phyloP scores from a whole-genome alignment of 1,139 yeast species.

The Suhomyces kunorum region DNA sequence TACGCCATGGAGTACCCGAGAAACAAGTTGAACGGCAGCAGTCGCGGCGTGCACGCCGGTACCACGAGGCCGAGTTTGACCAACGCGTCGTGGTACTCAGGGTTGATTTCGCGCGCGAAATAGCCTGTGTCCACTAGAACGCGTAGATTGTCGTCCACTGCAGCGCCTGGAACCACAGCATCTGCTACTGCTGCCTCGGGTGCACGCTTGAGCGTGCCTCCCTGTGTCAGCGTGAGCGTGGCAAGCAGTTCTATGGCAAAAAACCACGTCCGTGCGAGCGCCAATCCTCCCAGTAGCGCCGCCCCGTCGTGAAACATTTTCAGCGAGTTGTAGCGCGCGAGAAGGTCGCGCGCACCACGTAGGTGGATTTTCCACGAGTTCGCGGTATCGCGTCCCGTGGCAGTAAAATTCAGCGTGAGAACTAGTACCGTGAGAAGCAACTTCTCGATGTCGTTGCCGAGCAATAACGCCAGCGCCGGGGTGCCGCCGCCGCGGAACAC shows the following conservation, averaged over 20 bases:
- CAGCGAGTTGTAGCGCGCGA: constrained; percentile 31
- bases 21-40: constrained; percentile 35
- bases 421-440: constrained; percentile 41
- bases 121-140: constrained; percentile 38
- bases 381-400: too few species aligned
- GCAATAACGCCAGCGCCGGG: background rate
- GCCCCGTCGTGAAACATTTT: constrained; percentile 9
- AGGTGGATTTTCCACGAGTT: constrained; percentile 44
- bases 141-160: constrained; percentile 21
- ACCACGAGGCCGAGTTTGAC: constrained; percentile 32
- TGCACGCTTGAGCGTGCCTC: constrained; percentile 32
- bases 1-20: constrained; percentile 35
- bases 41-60: constrained; percentile 15
- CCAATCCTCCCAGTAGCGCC: constrained; percentile 30
- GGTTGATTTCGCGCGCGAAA: constrained; percentile 29
- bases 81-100: constrained; percentile 38
- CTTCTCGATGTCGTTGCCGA: constrained; percentile 37
- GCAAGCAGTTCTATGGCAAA: constrained; percentile 46
- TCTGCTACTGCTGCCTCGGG: too few species aligned
- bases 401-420: constrained; percentile 40
- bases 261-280: constrained; percentile 48
- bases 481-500: constrained; percentile 29
- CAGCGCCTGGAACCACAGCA: too few species aligned
- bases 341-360: constrained; percentile 43
- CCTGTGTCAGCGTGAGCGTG: constrained; percentile 32